Percentiles rank a stretch among this genome's conserved stretches.
Conservation (phyloP, 257 asterid genomes). For the Solanum tarijense region DNA sequence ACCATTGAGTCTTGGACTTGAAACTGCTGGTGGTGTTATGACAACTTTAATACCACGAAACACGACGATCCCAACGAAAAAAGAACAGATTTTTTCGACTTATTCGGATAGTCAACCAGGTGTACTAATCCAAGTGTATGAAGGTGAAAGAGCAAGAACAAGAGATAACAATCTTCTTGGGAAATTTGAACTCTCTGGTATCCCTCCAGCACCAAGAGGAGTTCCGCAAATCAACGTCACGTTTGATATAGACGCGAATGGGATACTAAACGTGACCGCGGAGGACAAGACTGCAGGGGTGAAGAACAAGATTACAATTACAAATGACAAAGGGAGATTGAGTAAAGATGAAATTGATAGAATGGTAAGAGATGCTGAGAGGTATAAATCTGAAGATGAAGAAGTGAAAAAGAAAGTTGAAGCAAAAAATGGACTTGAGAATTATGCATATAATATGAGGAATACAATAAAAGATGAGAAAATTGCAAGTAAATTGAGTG, state of each 20-base stretch:
- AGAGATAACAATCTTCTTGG: constrained; percentile 42
- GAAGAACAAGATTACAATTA: constrained; percentile 47
- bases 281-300: constrained; percentile 50
- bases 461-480: constrained; percentile 52
- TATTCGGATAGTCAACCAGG: constrained; percentile 50
- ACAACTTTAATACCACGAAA: constrained; percentile 37
- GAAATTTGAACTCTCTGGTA: constrained; percentile 41
- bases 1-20: constrained; percentile 39
- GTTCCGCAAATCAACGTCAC: constrained; percentile 46
- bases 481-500: constrained; percentile 24
- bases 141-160: constrained; percentile 45
- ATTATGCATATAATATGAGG: constrained; percentile 50
- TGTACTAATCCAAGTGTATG: constrained; percentile 44
- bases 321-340: constrained; percentile 45
- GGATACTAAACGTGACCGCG: constrained; percentile 35
- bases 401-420: constrained; percentile 52
- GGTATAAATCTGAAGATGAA: constrained; percentile 46
- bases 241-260: constrained; percentile 45
- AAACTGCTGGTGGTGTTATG: constrained; percentile 54
- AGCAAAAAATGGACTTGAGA: constrained; percentile 38
- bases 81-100: constrained; percentile 45
- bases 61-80: constrained; percentile 44
- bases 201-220: constrained; percentile 54
- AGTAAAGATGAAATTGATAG: constrained; percentile 42
- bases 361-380: constrained; percentile 52